A percentile compares a stretch with the other conserved stretches of the same genome.
Conservation (phyloP, 768 basidiomycete species). For the Boletus tylopilopsis region DNA sequence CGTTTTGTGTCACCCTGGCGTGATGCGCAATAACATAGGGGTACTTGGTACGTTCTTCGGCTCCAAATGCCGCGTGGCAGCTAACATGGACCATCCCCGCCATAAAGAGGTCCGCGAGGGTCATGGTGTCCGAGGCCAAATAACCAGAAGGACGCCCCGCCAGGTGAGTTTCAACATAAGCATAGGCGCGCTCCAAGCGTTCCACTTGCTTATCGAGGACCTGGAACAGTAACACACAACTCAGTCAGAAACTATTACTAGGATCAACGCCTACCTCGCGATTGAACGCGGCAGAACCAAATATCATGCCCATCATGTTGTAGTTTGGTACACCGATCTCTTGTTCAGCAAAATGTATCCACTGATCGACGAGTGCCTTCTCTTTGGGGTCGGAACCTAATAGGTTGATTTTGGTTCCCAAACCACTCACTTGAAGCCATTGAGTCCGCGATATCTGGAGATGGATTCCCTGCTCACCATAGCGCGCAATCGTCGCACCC, state of each 20-base stretch:
- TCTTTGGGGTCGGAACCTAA: too few species aligned
- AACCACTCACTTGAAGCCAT: too few species aligned
- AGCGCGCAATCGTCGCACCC: conserved; percentile 16
- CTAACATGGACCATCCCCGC: background rate
- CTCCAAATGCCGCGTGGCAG: conserved; percentile 3
- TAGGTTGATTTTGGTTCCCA: too few species aligned
- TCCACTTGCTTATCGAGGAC: background rate
- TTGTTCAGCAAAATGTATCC: too few species aligned
- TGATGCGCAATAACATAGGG: conserved; percentile 7
- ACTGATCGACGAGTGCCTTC: too few species aligned
- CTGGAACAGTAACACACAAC: too few species aligned
- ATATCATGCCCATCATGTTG: too few species aligned
- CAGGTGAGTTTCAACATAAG: conserved; percentile 14
- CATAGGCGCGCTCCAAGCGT: conserved; percentile 1
- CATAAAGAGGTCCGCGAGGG: conserved; percentile 17
- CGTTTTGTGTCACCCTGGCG: conserved; percentile 14
- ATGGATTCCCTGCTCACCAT: conserved; percentile 14
- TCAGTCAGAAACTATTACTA: too few species aligned
- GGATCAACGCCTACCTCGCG: background rate
- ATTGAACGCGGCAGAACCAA: background rate
- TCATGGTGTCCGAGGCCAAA: conserved; percentile 10
- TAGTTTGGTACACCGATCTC: too few species aligned
- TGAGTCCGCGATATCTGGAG: too few species aligned
- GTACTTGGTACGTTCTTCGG: conserved; percentile 13
- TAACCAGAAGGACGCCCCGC: conserved; percentile 7